Conservation (phyloP, 1,139 yeast genomes). For the Pichia sp. region DNA sequence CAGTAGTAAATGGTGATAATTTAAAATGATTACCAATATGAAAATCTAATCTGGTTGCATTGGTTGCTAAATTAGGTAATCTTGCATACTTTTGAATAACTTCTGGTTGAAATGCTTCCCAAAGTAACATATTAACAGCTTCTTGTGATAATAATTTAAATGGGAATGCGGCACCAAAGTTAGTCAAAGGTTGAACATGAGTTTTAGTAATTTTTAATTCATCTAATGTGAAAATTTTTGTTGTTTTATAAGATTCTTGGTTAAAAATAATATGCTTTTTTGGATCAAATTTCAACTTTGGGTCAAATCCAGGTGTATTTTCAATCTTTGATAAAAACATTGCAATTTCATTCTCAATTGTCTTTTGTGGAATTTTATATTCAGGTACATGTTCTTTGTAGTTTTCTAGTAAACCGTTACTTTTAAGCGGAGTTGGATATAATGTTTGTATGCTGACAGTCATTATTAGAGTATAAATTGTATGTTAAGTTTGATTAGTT, state of each 20-base stretch:
- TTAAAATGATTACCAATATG: slow-evolving; percentile 32
- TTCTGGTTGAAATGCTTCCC: slow-evolving; percentile 31
- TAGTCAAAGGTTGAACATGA: slow-evolving; percentile 27
- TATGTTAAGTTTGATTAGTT: no score
- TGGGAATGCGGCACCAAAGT: slow-evolving; percentile 32
- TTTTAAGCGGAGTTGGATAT: slow-evolving; percentile 20
- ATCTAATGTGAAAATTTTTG: slow-evolving; percentile 25
- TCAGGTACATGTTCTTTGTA: slow-evolving; percentile 21
- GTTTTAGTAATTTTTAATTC: slow-evolving; percentile 31
- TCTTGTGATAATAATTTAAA: slow-evolving; percentile 32
- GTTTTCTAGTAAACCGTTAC: slow-evolving; percentile 23
- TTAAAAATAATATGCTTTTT: slow-evolving; percentile 28
- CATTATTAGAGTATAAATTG: neutral
- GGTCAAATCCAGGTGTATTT: slow-evolving; percentile 28
- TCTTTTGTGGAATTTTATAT: slow-evolving; percentile 27
- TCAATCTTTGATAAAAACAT: slow-evolving; percentile 25
- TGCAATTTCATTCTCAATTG: slow-evolving; percentile 28
- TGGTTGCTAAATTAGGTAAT: slow-evolving; percentile 29
- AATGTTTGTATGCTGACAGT: slow-evolving; percentile 6
- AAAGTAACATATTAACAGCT: slow-evolving; percentile 33
- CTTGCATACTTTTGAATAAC: slow-evolving; percentile 29
- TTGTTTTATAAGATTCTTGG: slow-evolving; percentile 24
- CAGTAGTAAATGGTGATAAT: slow-evolving; percentile 30
- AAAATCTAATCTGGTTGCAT: slow-evolving; percentile 30
- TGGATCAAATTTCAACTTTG: slow-evolving; percentile 30